Evolutionary conservation across 2,329 filamentous ascomycete species (phyloP), one percentile per base, ranked within the genome.

Genomic region (Fusarium penzigii): DNA sequence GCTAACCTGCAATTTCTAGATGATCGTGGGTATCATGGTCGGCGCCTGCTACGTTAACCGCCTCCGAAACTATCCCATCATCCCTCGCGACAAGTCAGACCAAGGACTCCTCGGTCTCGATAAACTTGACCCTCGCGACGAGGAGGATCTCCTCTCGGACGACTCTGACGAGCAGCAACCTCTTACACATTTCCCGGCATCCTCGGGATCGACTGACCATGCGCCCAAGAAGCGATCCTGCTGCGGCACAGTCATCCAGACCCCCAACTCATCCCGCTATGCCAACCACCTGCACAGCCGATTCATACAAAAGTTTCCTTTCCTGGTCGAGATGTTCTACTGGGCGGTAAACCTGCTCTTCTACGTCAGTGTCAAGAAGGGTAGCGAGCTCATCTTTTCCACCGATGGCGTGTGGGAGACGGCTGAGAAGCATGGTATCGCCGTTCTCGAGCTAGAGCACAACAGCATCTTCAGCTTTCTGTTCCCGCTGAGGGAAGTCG

Each of bases 261-360:
- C 78, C 6, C 83, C 83, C 11, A 85, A 85, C 61, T 81, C 83
- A 3, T 80, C 80, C 3, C 78, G 81, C n/a, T 88, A 86, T 68
- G 75, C 78, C 39, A 75, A 79, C 53, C 71, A 86, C 65, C 67
- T 80, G 44, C 85, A 87, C 66, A 86, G 81, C 55, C 76, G 84
- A 25, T 76, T 88, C 49, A 73, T 88, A 52, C 81, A 86, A 66
- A 85, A 85, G 64, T 87, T 71, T 34, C 86, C 86, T 5, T 89
- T 89, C 65, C 68, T 89, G 49, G 78, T 89, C 44, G 86, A 89
- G 68, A 88, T 89, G 84, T 88, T 88, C 68, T 89, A 89, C 72
- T 89, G 86, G 86, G 76, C 80, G 41, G 76, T 88, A 60, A 87
- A 85, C 63, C 81, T 85, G 57, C 74, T 79, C 42, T 84, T 86